Conservation (phyloP, 768 basidiomycete species). For the Suillus sp. region DNA sequence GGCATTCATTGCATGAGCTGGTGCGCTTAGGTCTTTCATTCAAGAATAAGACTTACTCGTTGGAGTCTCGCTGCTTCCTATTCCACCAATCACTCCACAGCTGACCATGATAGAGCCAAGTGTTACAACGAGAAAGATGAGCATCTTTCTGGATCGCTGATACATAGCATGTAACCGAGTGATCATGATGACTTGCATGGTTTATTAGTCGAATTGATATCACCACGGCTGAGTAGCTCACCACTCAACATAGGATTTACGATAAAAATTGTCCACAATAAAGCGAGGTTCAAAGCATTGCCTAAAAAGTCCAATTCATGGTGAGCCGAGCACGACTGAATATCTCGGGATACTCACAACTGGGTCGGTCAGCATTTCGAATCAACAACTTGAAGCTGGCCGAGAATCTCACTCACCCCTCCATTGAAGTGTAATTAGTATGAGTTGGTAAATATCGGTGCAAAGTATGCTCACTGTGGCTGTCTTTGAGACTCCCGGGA, state of each 20-base stretch:
- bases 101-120: background rate
- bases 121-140: background rate
- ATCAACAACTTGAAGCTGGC: background rate
- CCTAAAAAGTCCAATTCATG: background rate
- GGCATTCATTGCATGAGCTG: background rate
- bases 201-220: background rate
- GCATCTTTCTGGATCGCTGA: background rate
- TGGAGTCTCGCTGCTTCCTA: background rate
- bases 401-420: background rate
- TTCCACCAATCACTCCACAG: background rate
- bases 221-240: background rate
- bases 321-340: background rate
- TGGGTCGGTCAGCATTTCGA: background rate
- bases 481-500: background rate
- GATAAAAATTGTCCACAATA: background rate
- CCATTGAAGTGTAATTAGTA: background rate
- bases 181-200: background rate
- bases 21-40: background rate
- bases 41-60: background rate
- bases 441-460: background rate
- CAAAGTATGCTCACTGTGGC: background rate
- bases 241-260: background rate
- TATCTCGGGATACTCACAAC: background rate
- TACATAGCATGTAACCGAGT: slow-evolving; percentile 3
- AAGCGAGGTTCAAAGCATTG: background rate